Percentiles rank a stretch among this genome's conserved stretches.
Evolutionary conservation across 352 stramenopile genomes (phyloP).

Genomic region (Phytophthora boehmeriae): DNA sequence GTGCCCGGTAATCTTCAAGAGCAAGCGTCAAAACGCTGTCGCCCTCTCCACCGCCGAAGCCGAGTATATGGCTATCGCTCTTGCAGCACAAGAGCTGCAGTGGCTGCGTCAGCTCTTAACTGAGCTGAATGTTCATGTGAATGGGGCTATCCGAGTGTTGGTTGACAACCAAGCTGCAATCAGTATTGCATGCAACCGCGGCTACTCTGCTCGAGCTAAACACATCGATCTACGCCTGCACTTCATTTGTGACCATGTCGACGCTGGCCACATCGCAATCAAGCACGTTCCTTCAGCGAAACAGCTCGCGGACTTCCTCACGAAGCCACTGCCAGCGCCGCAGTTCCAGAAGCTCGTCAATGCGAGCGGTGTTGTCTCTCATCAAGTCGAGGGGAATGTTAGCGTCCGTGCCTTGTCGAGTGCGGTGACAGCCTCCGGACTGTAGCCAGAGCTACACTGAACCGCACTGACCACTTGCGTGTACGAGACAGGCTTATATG

Average conservation of each 20-base stretch:
- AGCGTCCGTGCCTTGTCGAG: too few species aligned
- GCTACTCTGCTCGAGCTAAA: background rate
- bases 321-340: too few species aligned
- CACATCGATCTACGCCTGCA: conserved; percentile 3
- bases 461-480: too few species aligned
- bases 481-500: too few species aligned
- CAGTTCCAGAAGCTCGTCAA: too few species aligned
- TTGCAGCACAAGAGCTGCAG: conserved; percentile 19
- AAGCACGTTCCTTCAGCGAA: too few species aligned
- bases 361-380: too few species aligned
- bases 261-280: too few species aligned
- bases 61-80: conserved; percentile 27
- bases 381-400: too few species aligned
- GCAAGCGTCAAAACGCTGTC: conserved; percentile 17
- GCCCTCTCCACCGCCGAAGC: conserved; percentile 24
- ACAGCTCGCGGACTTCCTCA: too few species aligned
- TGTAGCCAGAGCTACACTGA: too few species aligned
- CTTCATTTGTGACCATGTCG: conserved; percentile 8
- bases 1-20: conserved; percentile 31
- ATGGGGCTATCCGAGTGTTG: background rate
- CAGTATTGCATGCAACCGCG: background rate
- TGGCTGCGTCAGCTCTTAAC: conserved; percentile 19
- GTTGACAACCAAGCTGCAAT: conserved; percentile 9
- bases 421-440: too few species aligned
- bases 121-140: conserved; percentile 8